These are phyloP conservation scores for Urostyla sp. DNA, from an alignment of 73 alveolate species.

Conservation along the genomic window DNA sequence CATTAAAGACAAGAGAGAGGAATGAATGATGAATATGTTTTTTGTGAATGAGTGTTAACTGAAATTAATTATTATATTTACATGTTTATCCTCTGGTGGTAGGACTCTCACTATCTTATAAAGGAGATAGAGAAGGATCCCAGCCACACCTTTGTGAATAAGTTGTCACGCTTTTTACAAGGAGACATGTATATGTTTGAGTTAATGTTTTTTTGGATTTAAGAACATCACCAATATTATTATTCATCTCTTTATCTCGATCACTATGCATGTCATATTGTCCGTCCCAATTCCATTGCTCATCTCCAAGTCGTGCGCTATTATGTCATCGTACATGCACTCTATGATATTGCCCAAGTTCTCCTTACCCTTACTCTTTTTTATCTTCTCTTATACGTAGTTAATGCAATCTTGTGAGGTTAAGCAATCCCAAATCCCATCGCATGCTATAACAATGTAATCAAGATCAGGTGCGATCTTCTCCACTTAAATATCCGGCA, in stretches of 20 bases:
- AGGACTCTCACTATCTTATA: no score
- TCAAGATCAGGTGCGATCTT: constrained; percentile 76
- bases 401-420: constrained; percentile 81
- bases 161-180: no score
- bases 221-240: no score
- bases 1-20: no score
- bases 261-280: constrained; percentile 89
- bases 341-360: constrained; percentile 65
- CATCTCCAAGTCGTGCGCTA: constrained; percentile 78
- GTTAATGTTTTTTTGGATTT: no score
- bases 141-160: no score
- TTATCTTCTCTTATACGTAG: constrained; percentile 61
- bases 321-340: constrained; percentile 77
- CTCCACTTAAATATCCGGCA: constrained; percentile 87
- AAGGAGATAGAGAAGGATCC: no score
- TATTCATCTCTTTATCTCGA: constrained; percentile 69
- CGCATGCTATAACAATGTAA: constrained; percentile 91
- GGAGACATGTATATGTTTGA: no score
- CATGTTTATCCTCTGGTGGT: no score
- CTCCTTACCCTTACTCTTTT: constrained; percentile 54
- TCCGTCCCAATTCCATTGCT: constrained; percentile 85
- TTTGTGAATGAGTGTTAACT: no score
- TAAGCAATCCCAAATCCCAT: constrained; percentile 94
- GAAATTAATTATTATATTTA: no score
- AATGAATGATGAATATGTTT: no score